Evolutionary conservation across 768 basidiomycete genomes (phyloP).

Genomic region (Clitopilus passeckerianus): DNA sequence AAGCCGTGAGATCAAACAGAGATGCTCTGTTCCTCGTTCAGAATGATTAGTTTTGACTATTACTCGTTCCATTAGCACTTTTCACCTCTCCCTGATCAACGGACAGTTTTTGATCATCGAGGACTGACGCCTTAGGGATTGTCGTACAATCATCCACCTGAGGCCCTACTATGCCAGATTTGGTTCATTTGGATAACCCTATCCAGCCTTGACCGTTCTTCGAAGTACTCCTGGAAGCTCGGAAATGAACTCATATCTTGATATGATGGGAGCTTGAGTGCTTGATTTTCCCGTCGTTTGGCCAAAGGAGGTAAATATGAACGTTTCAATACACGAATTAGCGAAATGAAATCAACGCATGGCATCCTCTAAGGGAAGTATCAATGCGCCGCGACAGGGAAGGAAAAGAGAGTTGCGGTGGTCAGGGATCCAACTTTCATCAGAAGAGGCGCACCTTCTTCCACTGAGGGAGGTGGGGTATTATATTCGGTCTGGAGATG

Average conservation of each 20-base stretch:
- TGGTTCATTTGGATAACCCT: too few species aligned
- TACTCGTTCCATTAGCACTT: too few species aligned
- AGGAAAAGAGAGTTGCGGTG: background rate
- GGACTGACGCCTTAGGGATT: too few species aligned
- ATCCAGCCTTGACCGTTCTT: too few species aligned
- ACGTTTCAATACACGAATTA: background rate
- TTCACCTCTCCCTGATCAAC: too few species aligned
- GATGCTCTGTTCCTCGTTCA: too few species aligned
- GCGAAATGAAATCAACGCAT: background rate
- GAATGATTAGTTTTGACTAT: too few species aligned
- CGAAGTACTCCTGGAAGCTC: background rate
- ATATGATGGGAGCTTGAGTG: background rate
- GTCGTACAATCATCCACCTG: too few species aligned
- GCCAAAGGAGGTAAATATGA: background rate
- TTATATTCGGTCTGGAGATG: background rate
- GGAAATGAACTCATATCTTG: background rate
- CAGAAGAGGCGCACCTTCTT: background rate
- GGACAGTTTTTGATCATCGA: too few species aligned
- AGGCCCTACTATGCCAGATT: too few species aligned
- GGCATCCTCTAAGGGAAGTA: background rate
- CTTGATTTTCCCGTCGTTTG: background rate
- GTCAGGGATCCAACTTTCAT: background rate
- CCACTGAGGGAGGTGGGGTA: background rate
- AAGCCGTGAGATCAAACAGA: too few species aligned
- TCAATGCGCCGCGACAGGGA: background rate